Conservation (phyloP, 1,139 yeast genomes). For the Yamadazyma dushanensis region DNA sequence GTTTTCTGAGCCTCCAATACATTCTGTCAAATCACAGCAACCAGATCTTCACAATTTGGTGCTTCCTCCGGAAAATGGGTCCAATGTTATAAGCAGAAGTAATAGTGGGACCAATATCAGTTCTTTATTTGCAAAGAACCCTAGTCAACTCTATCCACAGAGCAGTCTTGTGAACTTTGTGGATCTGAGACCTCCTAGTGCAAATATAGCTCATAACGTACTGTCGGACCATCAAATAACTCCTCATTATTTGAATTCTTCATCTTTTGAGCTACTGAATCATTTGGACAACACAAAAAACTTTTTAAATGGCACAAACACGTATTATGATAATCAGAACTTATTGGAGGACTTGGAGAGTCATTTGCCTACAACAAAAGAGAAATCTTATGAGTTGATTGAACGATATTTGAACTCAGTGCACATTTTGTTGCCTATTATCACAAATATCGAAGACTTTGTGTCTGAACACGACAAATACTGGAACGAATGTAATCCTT, state of each 20-base stretch:
- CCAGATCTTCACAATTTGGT: not conserved
- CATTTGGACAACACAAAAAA: constrained; percentile 43
- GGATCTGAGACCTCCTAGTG: constrained; percentile 5
- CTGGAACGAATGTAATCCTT: constrained; percentile 38
- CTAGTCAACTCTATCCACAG: constrained; percentile 15
- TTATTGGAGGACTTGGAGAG: constrained; percentile 35
- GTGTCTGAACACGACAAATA: constrained; percentile 47
- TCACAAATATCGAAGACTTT: constrained; percentile 45
- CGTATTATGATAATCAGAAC: constrained; percentile 39
- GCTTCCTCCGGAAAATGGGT: no score
- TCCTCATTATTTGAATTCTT: constrained; percentile 26
- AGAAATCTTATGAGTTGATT: constrained; percentile 50
- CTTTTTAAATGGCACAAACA: constrained; percentile 45
- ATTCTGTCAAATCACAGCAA: no score
- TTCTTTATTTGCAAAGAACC: constrained; percentile 21
- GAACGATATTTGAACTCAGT: constrained; percentile 51
- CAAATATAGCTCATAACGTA: no score
- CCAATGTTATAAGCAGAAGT: constrained; percentile 6
- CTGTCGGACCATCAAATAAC: constrained; percentile 2
- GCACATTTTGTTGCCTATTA: constrained; percentile 53
- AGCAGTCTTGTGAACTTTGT: constrained; percentile 7
- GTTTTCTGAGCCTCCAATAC: no score
- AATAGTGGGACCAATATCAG: constrained; percentile 23
- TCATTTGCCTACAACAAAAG: constrained; percentile 37
- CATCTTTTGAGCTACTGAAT: constrained; percentile 18